phyloP scores from a whole-genome alignment of 495 filamentous ascomycete species.

The Neurospora sp. region DNA sequence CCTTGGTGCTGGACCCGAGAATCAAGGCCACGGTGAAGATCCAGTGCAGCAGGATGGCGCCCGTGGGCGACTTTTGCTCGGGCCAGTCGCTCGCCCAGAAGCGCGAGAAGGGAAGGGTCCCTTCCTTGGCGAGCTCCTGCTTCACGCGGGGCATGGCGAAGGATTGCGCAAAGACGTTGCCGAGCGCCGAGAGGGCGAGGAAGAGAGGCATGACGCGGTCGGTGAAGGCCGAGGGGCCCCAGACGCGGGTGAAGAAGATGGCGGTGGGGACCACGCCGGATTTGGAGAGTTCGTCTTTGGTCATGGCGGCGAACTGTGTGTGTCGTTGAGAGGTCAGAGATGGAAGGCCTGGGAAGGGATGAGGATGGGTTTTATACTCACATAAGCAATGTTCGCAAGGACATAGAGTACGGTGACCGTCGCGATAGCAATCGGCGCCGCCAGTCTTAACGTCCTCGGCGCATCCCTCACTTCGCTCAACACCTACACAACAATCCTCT shows the following conservation, averaged over 20 bases:
- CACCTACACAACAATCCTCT: slow-evolving; percentile 2
- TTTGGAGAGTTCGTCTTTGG: slow-evolving; percentile 42
- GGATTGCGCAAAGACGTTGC: slow-evolving; percentile 54
- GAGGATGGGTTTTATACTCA: slow-evolving; percentile 15
- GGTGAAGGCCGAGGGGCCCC: slow-evolving; percentile 32
- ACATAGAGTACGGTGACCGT: slow-evolving; percentile 51
- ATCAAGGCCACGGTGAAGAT: slow-evolving; percentile 51
- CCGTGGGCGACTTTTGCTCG: slow-evolving; percentile 41
- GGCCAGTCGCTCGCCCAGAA: slow-evolving; percentile 55
- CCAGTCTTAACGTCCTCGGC: slow-evolving; percentile 45
- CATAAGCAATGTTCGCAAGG: slow-evolving; percentile 43
- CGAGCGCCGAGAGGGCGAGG: slow-evolving; percentile 52
- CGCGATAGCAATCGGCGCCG: slow-evolving; percentile 46
- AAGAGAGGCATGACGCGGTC: slow-evolving; percentile 49
- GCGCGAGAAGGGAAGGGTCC: slow-evolving; percentile 44
- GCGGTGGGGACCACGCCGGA: slow-evolving; percentile 48
- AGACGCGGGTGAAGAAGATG: slow-evolving; percentile 48
- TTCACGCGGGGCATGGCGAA: slow-evolving; percentile 54
- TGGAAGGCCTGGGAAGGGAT: background rate
- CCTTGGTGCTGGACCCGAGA: slow-evolving; percentile 26
- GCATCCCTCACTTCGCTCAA: slow-evolving; percentile 50
- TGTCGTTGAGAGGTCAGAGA: background rate
- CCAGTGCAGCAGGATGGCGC: slow-evolving; percentile 54
- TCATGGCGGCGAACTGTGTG: slow-evolving; percentile 50
- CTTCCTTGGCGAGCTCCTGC: slow-evolving; percentile 51